Conservation (phyloP, 1,284 basidiomycete genomes). For the Ceratobasidium sp. region DNA sequence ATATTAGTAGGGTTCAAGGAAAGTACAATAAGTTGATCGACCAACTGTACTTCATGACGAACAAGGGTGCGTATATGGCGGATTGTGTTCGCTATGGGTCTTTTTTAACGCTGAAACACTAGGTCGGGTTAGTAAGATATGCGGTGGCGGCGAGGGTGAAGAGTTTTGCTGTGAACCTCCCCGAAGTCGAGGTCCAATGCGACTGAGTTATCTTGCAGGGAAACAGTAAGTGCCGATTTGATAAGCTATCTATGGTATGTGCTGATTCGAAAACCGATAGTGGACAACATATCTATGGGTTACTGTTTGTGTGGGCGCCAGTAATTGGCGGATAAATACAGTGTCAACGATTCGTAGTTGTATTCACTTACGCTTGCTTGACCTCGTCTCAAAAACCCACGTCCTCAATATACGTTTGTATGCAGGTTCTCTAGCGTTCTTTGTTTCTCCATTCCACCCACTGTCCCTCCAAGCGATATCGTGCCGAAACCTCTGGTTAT, state of each 20-base stretch:
- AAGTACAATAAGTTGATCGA: constrained; percentile 1
- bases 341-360: too few relatives aligned
- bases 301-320: constrained; percentile 26
- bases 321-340: too few relatives aligned
- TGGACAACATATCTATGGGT: constrained; percentile 1
- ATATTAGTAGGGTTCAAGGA: constrained; percentile 10
- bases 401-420: too few relatives aligned
- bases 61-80: neutral
- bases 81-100: neutral
- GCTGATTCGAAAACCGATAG: neutral
- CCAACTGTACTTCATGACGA: constrained; percentile 28
- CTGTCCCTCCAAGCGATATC: too few relatives aligned
- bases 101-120: neutral
- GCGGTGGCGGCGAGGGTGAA: neutral
- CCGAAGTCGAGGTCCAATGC: neutral
- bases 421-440: too few relatives aligned
- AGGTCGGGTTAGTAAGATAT: neutral
- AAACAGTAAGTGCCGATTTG: neutral
- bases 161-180: constrained; percentile 3
- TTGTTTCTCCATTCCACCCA: too few relatives aligned
- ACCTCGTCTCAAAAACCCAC: too few relatives aligned
- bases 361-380: constrained; percentile 3
- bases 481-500: too few relatives aligned
- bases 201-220: neutral
- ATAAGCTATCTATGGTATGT: neutral